Base-by-base conservation (phyloP, 2,329 filamentous ascomycete genomes). In the Alternaria longipes region DNA sequence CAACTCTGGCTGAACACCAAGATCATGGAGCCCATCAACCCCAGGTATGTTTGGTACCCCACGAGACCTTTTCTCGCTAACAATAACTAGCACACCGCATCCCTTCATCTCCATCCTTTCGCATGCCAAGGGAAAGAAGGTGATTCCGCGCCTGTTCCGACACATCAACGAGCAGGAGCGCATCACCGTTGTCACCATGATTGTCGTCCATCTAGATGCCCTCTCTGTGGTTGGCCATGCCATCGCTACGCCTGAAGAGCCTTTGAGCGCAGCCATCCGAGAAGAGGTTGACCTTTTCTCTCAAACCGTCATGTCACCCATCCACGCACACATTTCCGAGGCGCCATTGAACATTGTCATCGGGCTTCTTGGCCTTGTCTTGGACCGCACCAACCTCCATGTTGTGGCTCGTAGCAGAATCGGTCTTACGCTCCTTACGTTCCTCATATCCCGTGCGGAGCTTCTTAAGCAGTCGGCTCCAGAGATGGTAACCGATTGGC, bases 71-170 rank as follows among this genome's bases (percentile, higher is more conserved):
- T 50, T 50, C 44, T 40, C 58, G 49, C 72, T 74, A 56, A 76
- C 62, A 18, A 28, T n/a, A 34, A 84, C 46, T 4, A 85, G 89
- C 18, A 83, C 83, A 3, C 84, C 86, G 18, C 95, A 99, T 78
- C 95, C 95, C 0, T 99, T 99, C 81, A 97, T 99, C 69, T 92
- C 94, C 47, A 94, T 99, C 78, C 84, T 99, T 47, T 97, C 94
- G 5, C 96, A 95, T 74, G 88, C 90, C 69, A 99, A 99, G 83
- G 95, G 95, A 74, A 98, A 97, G 83, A 97, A 95, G 82, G 92
- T 92, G 2, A 93, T 99, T 62, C 93, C 93, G 51, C 92, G 95
- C 56, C 91, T 98, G 54, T 98, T 98, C 86, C 90, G 93, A 44
- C 93, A 97, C 74, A 91, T 97, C 54, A 91, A 91, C 65, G 91